These are phyloP conservation scores for Prunus mongolica DNA, from an alignment of 306 rosid species.

Conservation along the genomic window DNA sequence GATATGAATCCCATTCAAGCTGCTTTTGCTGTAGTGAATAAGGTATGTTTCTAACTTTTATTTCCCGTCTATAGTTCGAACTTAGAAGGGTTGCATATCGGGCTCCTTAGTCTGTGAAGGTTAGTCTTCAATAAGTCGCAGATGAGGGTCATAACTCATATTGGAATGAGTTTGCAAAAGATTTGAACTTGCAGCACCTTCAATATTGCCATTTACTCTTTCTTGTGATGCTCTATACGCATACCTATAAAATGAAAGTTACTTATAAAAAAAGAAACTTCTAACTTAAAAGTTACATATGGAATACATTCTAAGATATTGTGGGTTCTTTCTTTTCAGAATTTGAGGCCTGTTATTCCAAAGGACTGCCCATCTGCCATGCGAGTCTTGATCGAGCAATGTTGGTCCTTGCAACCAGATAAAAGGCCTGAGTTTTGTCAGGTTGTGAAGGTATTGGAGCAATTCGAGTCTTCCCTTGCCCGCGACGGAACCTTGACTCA, in stretches of 20 bases:
- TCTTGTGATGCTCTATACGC: not conserved
- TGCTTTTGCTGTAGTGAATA: constrained; percentile 89
- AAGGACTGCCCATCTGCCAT: constrained; percentile 59
- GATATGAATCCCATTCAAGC: constrained; percentile 97
- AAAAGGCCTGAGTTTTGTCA: constrained; percentile 94
- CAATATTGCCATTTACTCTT: not conserved
- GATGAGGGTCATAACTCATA: not conserved
- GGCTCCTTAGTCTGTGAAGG: not conserved
- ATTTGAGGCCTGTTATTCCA: constrained; percentile 68
- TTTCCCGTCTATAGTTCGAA: not conserved
- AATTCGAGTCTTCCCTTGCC: constrained; percentile 66
- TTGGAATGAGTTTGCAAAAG: not conserved
- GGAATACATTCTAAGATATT: not conserved
- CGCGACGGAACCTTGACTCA: constrained; percentile 61
- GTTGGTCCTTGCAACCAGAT: constrained; percentile 77
- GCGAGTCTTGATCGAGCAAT: constrained; percentile 80
- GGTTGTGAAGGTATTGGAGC: constrained; percentile 80
- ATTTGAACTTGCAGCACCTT: not conserved
- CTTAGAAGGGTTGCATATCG: not conserved
- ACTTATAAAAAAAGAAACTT: not conserved
- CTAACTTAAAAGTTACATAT: not conserved
- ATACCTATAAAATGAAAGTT: not conserved
- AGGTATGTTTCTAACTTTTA: constrained; percentile 41
- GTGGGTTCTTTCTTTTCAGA: constrained; percentile 39
- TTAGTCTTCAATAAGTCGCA: not conserved